Conservation (phyloP, 2,329 filamentous ascomycete genomes). For the Cladosporium cucumerinum region DNA sequence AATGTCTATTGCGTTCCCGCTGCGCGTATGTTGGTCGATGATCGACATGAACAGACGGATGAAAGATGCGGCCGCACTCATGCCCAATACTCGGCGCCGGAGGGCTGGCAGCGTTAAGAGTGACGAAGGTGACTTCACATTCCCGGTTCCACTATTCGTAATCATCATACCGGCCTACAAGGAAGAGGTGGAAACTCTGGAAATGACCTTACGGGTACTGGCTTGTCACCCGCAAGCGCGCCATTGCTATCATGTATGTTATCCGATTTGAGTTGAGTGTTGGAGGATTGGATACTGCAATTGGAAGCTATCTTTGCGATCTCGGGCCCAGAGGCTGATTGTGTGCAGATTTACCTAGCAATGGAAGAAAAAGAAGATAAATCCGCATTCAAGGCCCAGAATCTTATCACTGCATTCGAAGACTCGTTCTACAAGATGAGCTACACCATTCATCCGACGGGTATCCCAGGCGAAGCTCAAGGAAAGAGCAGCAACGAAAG, state of each 20-base stretch:
- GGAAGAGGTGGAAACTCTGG: slow-evolving; percentile 65
- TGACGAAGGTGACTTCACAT: slow-evolving; percentile 23
- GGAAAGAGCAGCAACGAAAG: slow-evolving; percentile 73
- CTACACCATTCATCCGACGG: slow-evolving; percentile 64
- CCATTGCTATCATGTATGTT: slow-evolving; percentile 65
- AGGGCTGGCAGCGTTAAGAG: slow-evolving; percentile 21
- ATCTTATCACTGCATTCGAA: slow-evolving; percentile 60
- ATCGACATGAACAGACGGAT: slow-evolving; percentile 51
- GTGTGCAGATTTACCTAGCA: slow-evolving; percentile 61
- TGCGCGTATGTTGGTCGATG: slow-evolving; percentile 61
- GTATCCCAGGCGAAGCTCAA: slow-evolving; percentile 64
- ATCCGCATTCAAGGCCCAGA: slow-evolving; percentile 59
- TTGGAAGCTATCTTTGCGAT: background rate
- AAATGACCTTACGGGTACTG: slow-evolving; percentile 66
- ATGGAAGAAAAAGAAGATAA: slow-evolving; percentile 68
- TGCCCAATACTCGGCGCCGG: slow-evolving; percentile 21
- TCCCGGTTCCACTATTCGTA: slow-evolving; percentile 51
- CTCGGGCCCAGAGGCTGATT: slow-evolving; percentile 18
- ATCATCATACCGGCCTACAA: slow-evolving; percentile 73
- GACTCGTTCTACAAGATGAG: slow-evolving; percentile 65
- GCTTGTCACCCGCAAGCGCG: slow-evolving; percentile 64
- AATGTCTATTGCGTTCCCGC: slow-evolving; percentile 60
- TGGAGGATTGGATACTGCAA: background rate
- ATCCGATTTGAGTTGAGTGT: background rate
- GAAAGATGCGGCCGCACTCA: slow-evolving; percentile 23